phyloP scores from a whole-genome alignment of 805 yeast genomes.

The Candida dajiaensis region DNA sequence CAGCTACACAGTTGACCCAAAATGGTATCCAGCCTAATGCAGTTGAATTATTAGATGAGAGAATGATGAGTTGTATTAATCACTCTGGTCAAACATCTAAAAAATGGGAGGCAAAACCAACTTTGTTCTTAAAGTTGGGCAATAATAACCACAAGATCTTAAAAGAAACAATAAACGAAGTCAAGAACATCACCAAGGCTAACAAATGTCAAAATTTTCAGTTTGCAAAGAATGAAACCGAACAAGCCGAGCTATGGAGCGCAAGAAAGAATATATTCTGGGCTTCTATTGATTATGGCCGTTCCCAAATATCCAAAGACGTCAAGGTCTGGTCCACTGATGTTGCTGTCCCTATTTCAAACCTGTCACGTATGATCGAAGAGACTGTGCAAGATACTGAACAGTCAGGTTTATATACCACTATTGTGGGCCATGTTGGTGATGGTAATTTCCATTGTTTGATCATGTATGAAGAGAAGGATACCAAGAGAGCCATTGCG shows the following conservation, averaged over 20 bases:
- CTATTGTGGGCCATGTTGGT: conserved; percentile 76
- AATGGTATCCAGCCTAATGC: conserved; percentile 63
- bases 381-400: conserved; percentile 57
- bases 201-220: conserved; percentile 51
- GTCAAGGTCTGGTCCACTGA: conserved; percentile 70
- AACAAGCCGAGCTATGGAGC: conserved; percentile 60
- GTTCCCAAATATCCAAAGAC: conserved; percentile 33
- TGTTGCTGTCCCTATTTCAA: conserved; percentile 75
- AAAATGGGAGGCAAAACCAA: conserved; percentile 50
- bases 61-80: conserved; percentile 61
- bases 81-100: conserved; percentile 45
- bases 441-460: conserved; percentile 78
- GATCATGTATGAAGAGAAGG: conserved; percentile 51
- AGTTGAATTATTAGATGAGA: conserved; percentile 64
- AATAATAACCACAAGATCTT: conserved; percentile 34
- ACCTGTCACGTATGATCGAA: conserved; percentile 53
- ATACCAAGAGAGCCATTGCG: conserved; percentile 39
- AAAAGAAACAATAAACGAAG: conserved; percentile 37
- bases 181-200: conserved; percentile 40
- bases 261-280: conserved; percentile 67
- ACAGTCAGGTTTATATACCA: conserved; percentile 44
- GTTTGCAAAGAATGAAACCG: conserved; percentile 51
- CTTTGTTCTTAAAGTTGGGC: conserved; percentile 58
- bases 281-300: conserved; percentile 62
- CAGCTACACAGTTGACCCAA: conserved; percentile 54